Evolutionary conservation across 768 basidiomycete genomes (phyloP).

Genomic region (Rhodosporidiobolus odoratus): DNA sequence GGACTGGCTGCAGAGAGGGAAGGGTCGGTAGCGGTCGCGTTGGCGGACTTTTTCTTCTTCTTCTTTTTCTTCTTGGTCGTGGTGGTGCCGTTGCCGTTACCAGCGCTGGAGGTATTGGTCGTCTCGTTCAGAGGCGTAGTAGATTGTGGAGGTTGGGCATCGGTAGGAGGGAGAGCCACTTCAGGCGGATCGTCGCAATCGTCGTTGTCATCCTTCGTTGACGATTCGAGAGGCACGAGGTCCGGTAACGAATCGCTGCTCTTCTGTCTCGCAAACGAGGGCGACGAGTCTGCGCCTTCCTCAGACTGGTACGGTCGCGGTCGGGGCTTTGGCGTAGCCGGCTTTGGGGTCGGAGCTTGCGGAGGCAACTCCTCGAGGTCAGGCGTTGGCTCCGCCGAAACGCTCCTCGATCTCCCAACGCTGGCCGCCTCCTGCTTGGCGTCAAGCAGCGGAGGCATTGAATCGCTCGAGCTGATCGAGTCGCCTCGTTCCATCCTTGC

Average conservation of each 20-base stretch:
- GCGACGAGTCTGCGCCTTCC: too few relatives aligned
- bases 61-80: slow-evolving; percentile 23
- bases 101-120: slow-evolving; percentile 2
- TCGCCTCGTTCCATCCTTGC: too few relatives aligned
- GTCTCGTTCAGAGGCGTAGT: not conserved
- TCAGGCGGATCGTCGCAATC: not conserved
- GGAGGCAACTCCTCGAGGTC: too few relatives aligned
- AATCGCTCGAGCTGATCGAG: too few relatives aligned
- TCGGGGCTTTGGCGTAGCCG: too few relatives aligned
- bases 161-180: not conserved
- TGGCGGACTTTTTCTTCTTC: slow-evolving; percentile 7
- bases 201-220: not conserved
- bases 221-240: not conserved
- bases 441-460: too few relatives aligned
- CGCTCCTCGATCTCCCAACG: too few relatives aligned
- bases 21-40: not conserved
- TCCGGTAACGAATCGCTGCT: too few relatives aligned
- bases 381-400: too few relatives aligned
- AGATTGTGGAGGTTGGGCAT: not conserved
- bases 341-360: not conserved
- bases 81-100: not conserved
- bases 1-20: not conserved
- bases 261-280: too few relatives aligned
- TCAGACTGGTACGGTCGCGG: too few relatives aligned
- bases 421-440: too few relatives aligned